Conservation (phyloP, 768 basidiomycete genomes). For the Suillus clintonianus region DNA sequence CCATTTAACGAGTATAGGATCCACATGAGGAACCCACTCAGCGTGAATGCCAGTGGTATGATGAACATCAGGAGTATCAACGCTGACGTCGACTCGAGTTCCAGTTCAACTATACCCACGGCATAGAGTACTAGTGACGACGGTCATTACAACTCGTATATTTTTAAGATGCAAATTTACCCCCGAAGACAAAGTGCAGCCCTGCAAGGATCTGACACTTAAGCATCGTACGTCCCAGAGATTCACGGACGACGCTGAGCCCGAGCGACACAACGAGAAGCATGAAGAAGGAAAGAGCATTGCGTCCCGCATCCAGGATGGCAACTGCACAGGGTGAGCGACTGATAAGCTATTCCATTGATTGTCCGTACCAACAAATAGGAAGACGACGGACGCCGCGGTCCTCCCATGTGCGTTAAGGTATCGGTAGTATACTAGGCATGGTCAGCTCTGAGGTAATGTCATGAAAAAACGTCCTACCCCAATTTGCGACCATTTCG, state of each 20-base stretch:
- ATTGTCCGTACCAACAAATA: constrained; percentile 75
- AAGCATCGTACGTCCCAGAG: constrained; percentile 81
- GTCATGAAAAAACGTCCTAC: constrained; percentile 37
- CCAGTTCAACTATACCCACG: constrained; percentile 91
- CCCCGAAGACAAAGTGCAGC: constrained; percentile 92
- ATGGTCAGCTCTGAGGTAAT: constrained; percentile 9
- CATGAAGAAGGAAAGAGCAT: constrained; percentile 94
- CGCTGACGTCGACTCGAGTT: constrained; percentile 88
- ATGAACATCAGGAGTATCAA: constrained; percentile 86
- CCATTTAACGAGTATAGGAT: constrained; percentile 90
- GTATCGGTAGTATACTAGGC: constrained; percentile 86
- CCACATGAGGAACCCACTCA: constrained; percentile 97
- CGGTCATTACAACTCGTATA: not conserved
- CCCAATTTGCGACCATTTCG: constrained; percentile 94
- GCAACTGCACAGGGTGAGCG: constrained; percentile 56
- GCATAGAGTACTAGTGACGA: constrained; percentile 74
- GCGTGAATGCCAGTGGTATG: constrained; percentile 90
- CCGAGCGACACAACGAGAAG: constrained; percentile 91
- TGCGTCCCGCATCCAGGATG: constrained; percentile 93
- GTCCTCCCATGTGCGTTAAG: constrained; percentile 84
- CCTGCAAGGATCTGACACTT: constrained; percentile 79
- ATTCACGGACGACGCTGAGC: constrained; percentile 88
- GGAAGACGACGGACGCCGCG: constrained; percentile 79
- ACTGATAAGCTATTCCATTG: not conserved
- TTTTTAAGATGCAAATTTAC: constrained; percentile 49